Base-by-base conservation (phyloP, 192 early-diverging fungal species). In the Linnemannia exigua region DNA sequence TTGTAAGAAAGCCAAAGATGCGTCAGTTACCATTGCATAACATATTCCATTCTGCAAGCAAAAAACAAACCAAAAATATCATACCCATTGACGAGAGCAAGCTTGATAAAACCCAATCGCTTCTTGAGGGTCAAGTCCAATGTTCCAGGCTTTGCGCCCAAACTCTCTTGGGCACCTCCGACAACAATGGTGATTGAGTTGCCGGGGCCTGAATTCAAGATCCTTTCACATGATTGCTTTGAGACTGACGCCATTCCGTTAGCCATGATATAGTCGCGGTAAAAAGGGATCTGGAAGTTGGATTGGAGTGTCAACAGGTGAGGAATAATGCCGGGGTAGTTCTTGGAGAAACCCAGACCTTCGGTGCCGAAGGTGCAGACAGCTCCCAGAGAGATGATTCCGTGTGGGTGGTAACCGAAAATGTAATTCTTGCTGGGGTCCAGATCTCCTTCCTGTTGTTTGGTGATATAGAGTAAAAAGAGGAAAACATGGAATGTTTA, bases 371-470 rank as follows among this genome's bases (percentile, higher is more conserved):
- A 97, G 63, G 95, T 94, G 20, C 92, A 91, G 88, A 94, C 94
- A 1, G 97, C 95, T 20, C 95, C 96, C 35, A 97, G 91, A 22
- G 94, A 90, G 70, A 97, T 95, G 72, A 98, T 95, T 12, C 96
- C 97, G 78, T 98, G 97, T 25, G 97, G 97, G 82, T 99, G 97
- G 80, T 96, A 96, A 31, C 90, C 97, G 91, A 99, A 96, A 1
- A 99, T 91, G 80, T 99, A 98, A 76, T 95, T 95, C 67, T 93
- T 93, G 33, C 75, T 83, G 8, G 97, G 93, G 83, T 98, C 97
- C 71, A 99, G 81, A 71, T 97, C 95, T 33, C 78, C 92, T 79
- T 96, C 96, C 92, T 93, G 84, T 44, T 35, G 75, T 22, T n/a
- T 41, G 22, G 20, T 33, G 28, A 58, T 19, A 20, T 33, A 9